Base-by-base conservation (phyloP, 805 yeast species). In the Zygotorulaspora florentina region DNA sequence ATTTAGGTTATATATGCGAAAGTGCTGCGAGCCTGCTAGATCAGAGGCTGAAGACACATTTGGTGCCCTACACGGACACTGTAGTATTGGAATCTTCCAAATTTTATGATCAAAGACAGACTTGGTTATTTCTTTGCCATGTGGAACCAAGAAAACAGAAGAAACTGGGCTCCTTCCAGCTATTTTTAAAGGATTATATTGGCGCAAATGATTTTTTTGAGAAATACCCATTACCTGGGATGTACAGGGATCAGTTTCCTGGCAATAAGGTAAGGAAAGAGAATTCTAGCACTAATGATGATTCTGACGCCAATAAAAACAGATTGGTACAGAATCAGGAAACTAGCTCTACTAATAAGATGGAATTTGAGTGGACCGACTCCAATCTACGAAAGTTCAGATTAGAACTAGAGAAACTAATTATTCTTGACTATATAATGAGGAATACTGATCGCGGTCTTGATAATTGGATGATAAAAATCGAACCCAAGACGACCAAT, bases 381-480 rank as follows among this genome's bases (percentile, higher is more conserved):
- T 65, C 65, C 7, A 67, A 70, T 0, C 54, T 83, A 7, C 51
- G 56, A 31, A 79, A 79, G 47, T 79, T 85, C 50, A 69, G 82
- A 31, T 71, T 74, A 43, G 83, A 84, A 59, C 58, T 84, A 25
- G 89, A 84, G 54, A 83, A 83, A 54, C 65, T 84, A 51, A 87
- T 85, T 1, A 77, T 84, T 29, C 64, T 84, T 25, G 90, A 84
- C 55, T 84, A 83, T 54, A 74, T 84, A 2, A 81, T 83, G 76
- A 65, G 90, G 53, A 84, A 85, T 55, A 84, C 91, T 0, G 90
- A 84, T 59, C 65, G 91, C 31, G 86, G 87, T 0, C 60, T 79
- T 9, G 90, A 84, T 57, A 84, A 85, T 54, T 84, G 90, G 90
- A 84, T 85, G 91, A 74, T 84, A 16, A 71, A 72, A 45, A 54